Evolutionary conservation across 306 rosid genomes (phyloP).

Genomic region (Fragaria iinumae): DNA sequence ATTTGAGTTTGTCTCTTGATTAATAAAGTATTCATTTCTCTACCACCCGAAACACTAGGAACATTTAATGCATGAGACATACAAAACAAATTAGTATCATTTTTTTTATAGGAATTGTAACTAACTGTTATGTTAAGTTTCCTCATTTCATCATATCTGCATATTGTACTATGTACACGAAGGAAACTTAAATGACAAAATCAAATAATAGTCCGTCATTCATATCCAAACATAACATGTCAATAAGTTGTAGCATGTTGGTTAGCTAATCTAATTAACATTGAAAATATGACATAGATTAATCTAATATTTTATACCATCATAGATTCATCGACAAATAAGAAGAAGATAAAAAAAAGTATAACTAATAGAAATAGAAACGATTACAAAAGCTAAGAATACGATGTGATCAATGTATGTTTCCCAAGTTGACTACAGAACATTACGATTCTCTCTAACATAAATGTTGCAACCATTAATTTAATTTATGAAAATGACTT

Average conservation of each 20-base stretch:
- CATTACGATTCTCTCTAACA: not conserved
- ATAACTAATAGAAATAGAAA: not conserved
- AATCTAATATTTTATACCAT: too few species aligned
- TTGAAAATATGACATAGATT: not conserved
- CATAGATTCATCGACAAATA: too few species aligned
- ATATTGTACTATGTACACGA: too few species aligned
- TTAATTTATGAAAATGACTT: not conserved
- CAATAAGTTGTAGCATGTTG: too few species aligned
- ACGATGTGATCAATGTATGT: not conserved
- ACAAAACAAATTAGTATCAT: not conserved
- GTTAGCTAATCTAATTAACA: too few species aligned
- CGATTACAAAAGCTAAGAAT: not conserved
- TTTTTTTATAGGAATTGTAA: not conserved
- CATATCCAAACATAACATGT: not conserved
- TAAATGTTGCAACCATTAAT: not conserved
- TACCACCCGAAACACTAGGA: not conserved
- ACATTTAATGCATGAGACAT: not conserved
- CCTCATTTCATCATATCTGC: too few species aligned
- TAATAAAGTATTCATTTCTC: too few species aligned
- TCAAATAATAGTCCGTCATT: too few species aligned
- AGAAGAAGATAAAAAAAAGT: too few species aligned
- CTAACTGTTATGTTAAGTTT: too few species aligned
- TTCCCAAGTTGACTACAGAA: constrained; percentile 4
- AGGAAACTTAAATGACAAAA: too few species aligned
- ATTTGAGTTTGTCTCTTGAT: too few species aligned